Percentiles rank a stretch among this genome's conserved stretches.
Conservation (phyloP, 2,329 filamentous ascomycete genomes). For the Elsinoe ampelina region DNA sequence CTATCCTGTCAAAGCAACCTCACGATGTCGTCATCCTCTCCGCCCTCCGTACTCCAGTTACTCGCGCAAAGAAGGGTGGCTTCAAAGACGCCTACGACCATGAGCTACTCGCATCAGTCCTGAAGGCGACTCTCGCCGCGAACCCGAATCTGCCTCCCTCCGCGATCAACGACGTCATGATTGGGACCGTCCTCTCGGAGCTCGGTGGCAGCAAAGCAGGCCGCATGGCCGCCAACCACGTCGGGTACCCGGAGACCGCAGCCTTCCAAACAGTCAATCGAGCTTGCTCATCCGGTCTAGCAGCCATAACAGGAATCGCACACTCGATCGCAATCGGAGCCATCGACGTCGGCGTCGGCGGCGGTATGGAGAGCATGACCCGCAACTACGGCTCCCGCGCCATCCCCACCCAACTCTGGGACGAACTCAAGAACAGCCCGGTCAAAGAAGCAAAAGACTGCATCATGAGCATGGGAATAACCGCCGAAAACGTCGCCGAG, state of each 20-base stretch:
- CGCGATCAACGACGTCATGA: slow-evolving; percentile 67
- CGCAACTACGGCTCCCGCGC: slow-evolving; percentile 75
- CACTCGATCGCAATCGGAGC: slow-evolving; percentile 65
- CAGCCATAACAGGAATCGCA: slow-evolving; percentile 65
- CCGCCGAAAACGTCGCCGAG: slow-evolving; percentile 76
- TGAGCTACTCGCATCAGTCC: slow-evolving; percentile 63
- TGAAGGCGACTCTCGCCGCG: slow-evolving; percentile 59
- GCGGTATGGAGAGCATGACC: slow-evolving; percentile 95
- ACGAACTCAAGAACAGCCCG: slow-evolving; percentile 54
- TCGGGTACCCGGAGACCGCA: slow-evolving; percentile 62
- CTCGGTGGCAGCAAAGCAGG: slow-evolving; percentile 85
- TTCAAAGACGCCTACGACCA: slow-evolving; percentile 87
- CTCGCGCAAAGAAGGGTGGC: slow-evolving; percentile 69
- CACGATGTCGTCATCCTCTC: slow-evolving; percentile 83
- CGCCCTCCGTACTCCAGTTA: slow-evolving; percentile 79
- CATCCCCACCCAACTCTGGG: slow-evolving; percentile 78
- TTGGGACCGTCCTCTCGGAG: slow-evolving; percentile 84
- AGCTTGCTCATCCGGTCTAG: slow-evolving; percentile 70
- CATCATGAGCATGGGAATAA: slow-evolving; percentile 90
- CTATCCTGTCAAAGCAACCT: slow-evolving; percentile 68
- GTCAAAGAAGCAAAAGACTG: slow-evolving; percentile 70
- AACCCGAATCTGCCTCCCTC: slow-evolving; percentile 63
- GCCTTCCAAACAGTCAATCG: slow-evolving; percentile 81
- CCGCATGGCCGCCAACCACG: slow-evolving; percentile 82
- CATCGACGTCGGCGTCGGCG: slow-evolving; percentile 67